Base-by-base conservation (phyloP, 1,139 yeast genomes). In the Cylindricascospora bacillispora region DNA sequence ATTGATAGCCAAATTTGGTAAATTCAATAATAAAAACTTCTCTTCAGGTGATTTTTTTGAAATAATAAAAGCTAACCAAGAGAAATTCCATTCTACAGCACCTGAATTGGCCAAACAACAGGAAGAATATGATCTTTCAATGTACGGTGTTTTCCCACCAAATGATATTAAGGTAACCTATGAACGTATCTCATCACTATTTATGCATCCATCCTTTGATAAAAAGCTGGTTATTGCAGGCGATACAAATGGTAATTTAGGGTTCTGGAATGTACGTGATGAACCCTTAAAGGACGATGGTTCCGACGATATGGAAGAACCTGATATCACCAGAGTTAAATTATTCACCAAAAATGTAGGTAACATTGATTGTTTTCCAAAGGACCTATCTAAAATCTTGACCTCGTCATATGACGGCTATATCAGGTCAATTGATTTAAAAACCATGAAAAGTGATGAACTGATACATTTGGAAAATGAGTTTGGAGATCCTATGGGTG, bases 401-500 rank as follows among this genome's bases (percentile, higher is more conserved):
- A 71, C 92, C 0, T 65, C 77, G 6, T 76, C 93, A 1, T 86
- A 86, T 49, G 98, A 89, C 54, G 95, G 95, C 0, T 74, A 92
- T 0, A 65, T 86, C 4, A 61, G 97, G 33, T 56, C 65, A 20
- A 60, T 83, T 35, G 94, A 89, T 49, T 54, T 89, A 35, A 61
- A 65, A 25, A 69, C 69, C 27, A 63, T 75, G 35, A 57, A 66
- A 25, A 70, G 85, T 6, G 51, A 65, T 2, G 92, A 82, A 38
- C 53, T 74, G 2, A 52, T 68, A 2, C 65, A 65, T 25, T 58
- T 75, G 31, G 63, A 60, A 33, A 76, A 72, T 41, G 70, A 67
- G 3, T 60, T 62, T 44, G 67, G 62, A 15, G 61, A 63, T 26
- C 49, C 63, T 0, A 51, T 71, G 25, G 92, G 89, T 0, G 48